Percentiles rank a stretch among this genome's conserved stretches.
Evolutionary conservation across 1,284 basidiomycete species (phyloP).

Genomic region (Irpex lacteus): DNA sequence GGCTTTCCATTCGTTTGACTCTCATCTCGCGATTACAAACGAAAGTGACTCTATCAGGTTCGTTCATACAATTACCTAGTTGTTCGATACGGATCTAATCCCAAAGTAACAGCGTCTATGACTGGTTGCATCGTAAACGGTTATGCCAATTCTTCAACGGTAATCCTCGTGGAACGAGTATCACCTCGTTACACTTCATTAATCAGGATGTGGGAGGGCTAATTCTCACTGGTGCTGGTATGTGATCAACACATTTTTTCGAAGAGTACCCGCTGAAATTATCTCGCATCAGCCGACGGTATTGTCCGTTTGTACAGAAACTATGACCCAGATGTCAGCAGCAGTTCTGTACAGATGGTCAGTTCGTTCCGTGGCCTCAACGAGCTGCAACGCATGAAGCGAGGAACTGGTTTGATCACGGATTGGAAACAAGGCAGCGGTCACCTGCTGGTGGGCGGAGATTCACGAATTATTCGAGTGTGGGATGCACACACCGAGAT

Average conservation of each 20-base stretch:
- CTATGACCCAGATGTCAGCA: conserved; percentile 70
- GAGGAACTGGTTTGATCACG: conserved; percentile 82
- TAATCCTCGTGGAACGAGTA: conserved; percentile 77
- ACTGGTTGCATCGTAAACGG: conserved; percentile 84
- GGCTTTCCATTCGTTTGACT: conserved; percentile 91
- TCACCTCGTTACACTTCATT: conserved; percentile 91
- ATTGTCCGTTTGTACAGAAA: conserved; percentile 90
- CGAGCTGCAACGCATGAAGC: conserved; percentile 71
- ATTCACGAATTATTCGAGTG: conserved; percentile 84
- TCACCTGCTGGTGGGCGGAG: conserved; percentile 85
- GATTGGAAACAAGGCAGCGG: conserved; percentile 95
- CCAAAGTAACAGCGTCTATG: conserved; percentile 71
- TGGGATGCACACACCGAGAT: conserved; percentile 97
- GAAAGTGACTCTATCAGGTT: conserved; percentile 86
- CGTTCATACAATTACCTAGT: conserved; percentile 22
- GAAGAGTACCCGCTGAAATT: not conserved
- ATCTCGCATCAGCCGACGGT: conserved; percentile 69
- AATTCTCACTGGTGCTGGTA: conserved; percentile 85
- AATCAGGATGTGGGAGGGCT: conserved; percentile 95
- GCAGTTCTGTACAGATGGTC: conserved; percentile 79
- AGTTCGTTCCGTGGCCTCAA: conserved; percentile 91
- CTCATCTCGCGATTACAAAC: conserved; percentile 84
- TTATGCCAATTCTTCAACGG: conserved; percentile 89
- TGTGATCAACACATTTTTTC: conserved; percentile 23
- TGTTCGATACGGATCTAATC: not conserved